Conservation (phyloP, 129 eudicot species). For the Arctium minus region DNA sequence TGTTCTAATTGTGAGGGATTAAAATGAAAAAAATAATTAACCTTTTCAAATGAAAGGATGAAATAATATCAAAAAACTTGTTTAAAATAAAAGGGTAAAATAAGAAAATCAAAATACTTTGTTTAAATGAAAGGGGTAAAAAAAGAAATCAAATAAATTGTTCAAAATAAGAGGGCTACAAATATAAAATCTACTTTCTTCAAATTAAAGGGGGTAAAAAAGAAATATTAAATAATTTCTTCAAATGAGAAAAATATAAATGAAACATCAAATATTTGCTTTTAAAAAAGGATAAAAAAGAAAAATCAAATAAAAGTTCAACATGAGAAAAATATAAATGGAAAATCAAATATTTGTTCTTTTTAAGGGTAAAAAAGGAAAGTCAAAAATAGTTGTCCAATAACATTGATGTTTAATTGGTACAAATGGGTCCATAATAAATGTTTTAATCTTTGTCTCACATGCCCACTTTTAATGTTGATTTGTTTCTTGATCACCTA, state of each 20-base stretch:
- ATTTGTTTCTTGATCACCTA: constrained; percentile 22
- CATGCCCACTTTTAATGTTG: constrained; percentile 28
- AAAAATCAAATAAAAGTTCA: neutral
- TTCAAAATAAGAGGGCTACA: too few relatives aligned
- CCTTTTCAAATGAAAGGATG: too few relatives aligned
- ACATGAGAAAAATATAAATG: neutral
- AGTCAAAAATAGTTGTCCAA: neutral
- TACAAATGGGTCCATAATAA: constrained; percentile 31
- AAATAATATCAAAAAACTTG: too few relatives aligned
- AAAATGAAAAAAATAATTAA: too few relatives aligned
- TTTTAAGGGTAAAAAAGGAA: neutral
- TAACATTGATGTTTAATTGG: constrained; percentile 7
- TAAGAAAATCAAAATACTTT: neutral
- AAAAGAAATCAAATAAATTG: neutral
- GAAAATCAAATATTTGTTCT: neutral
- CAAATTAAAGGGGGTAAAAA: neutral
- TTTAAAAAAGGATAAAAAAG: neutral
- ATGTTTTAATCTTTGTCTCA: constrained; percentile 25
- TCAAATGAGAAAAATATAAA: neutral
- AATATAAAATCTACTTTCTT: neutral
- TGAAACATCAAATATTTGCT: neutral
- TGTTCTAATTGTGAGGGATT: too few relatives aligned
- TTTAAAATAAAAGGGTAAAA: too few relatives aligned
- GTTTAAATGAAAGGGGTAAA: neutral
- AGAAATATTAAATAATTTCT: neutral